A percentile compares a stretch with the other conserved stretches of the same genome.
These are phyloP conservation scores for Isoetes engelmannii DNA, from an alignment of 83 land plant genomes.

Conservation along the genomic window DNA sequence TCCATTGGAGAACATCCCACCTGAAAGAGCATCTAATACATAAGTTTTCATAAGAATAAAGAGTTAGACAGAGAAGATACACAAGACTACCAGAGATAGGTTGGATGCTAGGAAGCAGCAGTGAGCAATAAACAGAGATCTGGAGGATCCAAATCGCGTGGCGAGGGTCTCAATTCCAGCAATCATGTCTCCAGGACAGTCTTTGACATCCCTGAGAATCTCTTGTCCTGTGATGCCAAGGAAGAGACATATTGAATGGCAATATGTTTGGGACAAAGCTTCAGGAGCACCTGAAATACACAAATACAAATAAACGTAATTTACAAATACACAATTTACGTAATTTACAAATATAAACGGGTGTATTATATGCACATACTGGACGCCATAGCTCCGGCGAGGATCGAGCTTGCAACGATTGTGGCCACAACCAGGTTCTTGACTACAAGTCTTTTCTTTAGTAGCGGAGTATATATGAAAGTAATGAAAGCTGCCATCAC, in stretches of 20 bases:
- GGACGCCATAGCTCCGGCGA: slow-evolving; percentile 13
- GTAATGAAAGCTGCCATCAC: slow-evolving; percentile 6
- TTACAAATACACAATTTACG: background rate
- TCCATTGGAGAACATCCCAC: no score
- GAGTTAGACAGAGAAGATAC: background rate
- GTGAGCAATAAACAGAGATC: background rate
- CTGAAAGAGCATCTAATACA: no score
- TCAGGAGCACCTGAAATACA: background rate
- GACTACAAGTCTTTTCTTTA: slow-evolving; percentile 3
- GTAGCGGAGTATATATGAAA: slow-evolving; percentile 8
- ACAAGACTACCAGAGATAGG: slow-evolving; percentile 2
- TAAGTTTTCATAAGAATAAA: no score
- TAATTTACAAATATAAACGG: background rate
- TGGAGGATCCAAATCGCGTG: slow-evolving; percentile 2
- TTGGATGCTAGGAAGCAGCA: slow-evolving; percentile 11
- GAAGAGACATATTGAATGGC: background rate
- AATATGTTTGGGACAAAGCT: background rate
- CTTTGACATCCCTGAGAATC: slow-evolving; percentile 16
- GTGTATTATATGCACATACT: background rate
- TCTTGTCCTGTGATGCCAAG: slow-evolving; percentile 4
- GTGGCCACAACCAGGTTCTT: slow-evolving; percentile 14
- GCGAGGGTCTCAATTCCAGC: slow-evolving; percentile 12
- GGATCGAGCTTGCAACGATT: slow-evolving; percentile 9
- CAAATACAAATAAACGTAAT: background rate
- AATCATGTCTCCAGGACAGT: slow-evolving; percentile 2